These are phyloP conservation scores for Serpula lacrymans DNA, from an alignment of 768 basidiomycete genomes.

Conservation along the genomic window DNA sequence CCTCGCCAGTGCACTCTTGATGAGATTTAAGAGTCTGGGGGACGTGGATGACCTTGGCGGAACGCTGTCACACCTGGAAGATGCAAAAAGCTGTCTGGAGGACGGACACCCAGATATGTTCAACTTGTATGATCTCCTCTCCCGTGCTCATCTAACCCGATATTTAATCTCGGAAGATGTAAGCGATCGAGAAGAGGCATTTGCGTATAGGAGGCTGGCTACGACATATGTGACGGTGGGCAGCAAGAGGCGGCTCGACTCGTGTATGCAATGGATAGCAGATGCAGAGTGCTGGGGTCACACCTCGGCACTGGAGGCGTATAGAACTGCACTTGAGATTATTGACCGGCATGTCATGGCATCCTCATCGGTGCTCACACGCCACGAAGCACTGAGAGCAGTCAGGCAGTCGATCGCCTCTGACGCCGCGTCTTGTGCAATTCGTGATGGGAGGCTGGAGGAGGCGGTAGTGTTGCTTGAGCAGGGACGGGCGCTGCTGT, in stretches of 20 bases:
- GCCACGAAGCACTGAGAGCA: constrained; percentile 16
- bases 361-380: constrained; percentile 4
- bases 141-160: constrained; percentile 20
- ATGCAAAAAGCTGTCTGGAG: constrained; percentile 3
- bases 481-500: constrained; percentile 29
- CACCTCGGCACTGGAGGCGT: constrained; percentile 25
- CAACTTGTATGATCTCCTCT: constrained; percentile 15
- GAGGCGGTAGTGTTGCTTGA: constrained; percentile 30
- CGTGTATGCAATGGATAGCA: constrained; percentile 20
- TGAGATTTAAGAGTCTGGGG: constrained; percentile 20
- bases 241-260: too few relatives aligned
- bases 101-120: constrained; percentile 11
- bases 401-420: constrained; percentile 8
- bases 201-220: constrained; percentile 22
- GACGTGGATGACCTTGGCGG: constrained; percentile 26
- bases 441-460: constrained; percentile 17
- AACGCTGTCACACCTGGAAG: constrained; percentile 16
- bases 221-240: constrained; percentile 11
- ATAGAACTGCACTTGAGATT: constrained; percentile 23
- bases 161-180: constrained; percentile 16
- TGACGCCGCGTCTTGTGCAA: constrained; percentile 25
- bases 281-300: constrained; percentile 19
- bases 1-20: constrained; percentile 19
- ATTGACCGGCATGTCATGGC: constrained; percentile 15
- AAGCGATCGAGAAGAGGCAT: constrained; percentile 19